Base-by-base conservation (phyloP, 2,329 filamentous ascomycete species). In the Xylariaceae sp. region DNA sequence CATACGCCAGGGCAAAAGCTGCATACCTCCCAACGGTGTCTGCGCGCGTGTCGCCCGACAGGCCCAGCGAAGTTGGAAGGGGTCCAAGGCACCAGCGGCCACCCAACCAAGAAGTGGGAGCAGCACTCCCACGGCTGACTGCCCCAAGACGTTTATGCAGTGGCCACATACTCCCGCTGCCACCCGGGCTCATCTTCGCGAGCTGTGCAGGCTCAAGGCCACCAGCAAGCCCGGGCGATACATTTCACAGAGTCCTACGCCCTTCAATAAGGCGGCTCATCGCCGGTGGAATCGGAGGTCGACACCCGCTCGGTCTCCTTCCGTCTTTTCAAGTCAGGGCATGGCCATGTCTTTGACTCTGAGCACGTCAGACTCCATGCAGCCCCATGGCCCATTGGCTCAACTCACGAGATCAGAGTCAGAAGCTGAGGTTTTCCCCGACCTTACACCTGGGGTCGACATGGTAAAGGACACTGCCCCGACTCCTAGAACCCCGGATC, bases 11-110 rank as follows among this genome's bases (percentile, higher is more conserved):
- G 71, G 75, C 39, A 77, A 76, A 47, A 77, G 73, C 48, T 69
- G 71, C 36, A 70, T 82, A 17, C 78, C 78, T 6, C 78, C 78
- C 3, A 66, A 76, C 27, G 78, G 78, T 12, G 77, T 82, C 8
- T 79, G 75, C 47, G 53, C 71, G 47, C 73, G 77, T 29, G 77
- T 83, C 24, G 72, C 78, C n/a, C 67, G 77, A 42, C 75, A 80
- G 48, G 71, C 77, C 14, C 79, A 72, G 57, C 65, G 73, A 49
- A 80, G 72, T 47, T 83, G 78, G 78, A 80, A 75, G 51, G 77
- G 76, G 1, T 67, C 72, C 3, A 76, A 68, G 40, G 47, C 59
- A 5, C 55, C 61, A 46, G 46, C 46, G 32, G 42, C 32, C 25
- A 37, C 50, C 14, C 56, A 58, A 12, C 43, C 43, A 32, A 67